Evolutionary conservation across 2,329 filamentous ascomycete genomes (phyloP).

Genomic region (Amesomyces nigricolor): DNA sequence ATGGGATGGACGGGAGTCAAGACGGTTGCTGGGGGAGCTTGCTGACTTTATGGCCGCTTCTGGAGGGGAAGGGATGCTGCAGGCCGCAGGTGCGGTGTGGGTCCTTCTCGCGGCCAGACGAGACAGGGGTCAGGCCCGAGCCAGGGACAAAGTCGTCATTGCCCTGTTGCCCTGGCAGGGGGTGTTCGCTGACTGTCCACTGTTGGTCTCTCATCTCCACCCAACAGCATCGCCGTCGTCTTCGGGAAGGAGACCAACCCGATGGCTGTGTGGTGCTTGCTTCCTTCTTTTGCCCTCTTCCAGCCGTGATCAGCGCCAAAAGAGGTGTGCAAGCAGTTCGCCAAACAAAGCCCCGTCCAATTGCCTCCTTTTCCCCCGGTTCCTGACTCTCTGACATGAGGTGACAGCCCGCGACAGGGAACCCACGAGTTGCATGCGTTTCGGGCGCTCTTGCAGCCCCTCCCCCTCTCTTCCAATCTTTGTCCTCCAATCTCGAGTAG

Average conservation of each 20-base stretch:
- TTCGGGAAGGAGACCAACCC: neutral
- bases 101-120: conserved; percentile 9
- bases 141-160: conserved; percentile 17
- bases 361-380: neutral
- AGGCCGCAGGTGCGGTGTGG: conserved; percentile 19
- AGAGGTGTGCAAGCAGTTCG: neutral
- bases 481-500: neutral
- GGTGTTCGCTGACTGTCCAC: neutral
- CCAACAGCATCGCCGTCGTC: neutral
- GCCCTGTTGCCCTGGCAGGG: conserved; percentile 11
- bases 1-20: conserved; percentile 15
- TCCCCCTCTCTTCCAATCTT: neutral
- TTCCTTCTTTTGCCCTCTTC: neutral
- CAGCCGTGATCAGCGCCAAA: neutral
- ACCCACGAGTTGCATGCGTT: conserved; percentile 2
- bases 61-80: conserved; percentile 21
- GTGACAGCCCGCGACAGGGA: neutral
- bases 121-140: conserved; percentile 18
- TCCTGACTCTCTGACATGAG: neutral
- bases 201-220: neutral
- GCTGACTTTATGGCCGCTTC: conserved; percentile 23
- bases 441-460: neutral
- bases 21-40: conserved; percentile 20
- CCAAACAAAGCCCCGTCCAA: neutral
- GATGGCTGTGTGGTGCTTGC: neutral